Percentiles rank a stretch among this genome's conserved stretches.
Conservation (phyloP, 1,284 basidiomycete species). For the Mycena citricolor region DNA sequence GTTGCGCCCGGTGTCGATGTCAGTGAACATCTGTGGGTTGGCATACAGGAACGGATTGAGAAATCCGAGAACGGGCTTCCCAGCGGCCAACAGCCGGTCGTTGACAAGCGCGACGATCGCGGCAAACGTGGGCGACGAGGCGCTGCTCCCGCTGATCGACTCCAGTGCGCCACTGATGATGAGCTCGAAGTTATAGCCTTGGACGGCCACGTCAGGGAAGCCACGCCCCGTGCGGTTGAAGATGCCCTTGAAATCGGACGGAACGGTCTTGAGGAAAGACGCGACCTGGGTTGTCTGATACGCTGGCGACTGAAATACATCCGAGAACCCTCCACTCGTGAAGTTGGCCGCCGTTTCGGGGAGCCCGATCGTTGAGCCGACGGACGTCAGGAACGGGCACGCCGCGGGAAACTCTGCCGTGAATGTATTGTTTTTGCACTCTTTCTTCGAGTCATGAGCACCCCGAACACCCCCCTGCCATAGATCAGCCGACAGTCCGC, state of each 20-base stretch:
- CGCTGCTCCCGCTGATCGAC: no score
- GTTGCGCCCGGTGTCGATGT: conserved; percentile 50
- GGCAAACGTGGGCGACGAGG: conserved; percentile 59
- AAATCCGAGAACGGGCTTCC: conserved; percentile 54
- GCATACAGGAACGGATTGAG: conserved; percentile 61
- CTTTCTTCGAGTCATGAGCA: conserved; percentile 1
- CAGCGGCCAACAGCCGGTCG: conserved; percentile 51
- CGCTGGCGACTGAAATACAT: conserved; percentile 53
- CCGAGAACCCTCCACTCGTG: conserved; percentile 60
- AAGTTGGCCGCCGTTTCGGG: conserved; percentile 59
- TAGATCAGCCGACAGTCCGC: not conserved
- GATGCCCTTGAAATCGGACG: conserved; percentile 7
- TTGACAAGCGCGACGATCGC: conserved; percentile 58
- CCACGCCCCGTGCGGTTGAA: conserved; percentile 15
- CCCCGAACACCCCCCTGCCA: conserved; percentile 11
- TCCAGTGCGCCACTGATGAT: conserved; percentile 53
- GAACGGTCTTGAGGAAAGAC: conserved; percentile 4
- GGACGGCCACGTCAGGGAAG: conserved; percentile 16
- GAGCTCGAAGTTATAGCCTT: conserved; percentile 13
- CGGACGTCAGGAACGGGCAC: conserved; percentile 66
- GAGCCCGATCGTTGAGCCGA: conserved; percentile 51
- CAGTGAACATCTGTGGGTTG: conserved; percentile 50
- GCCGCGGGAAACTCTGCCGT: conserved; percentile 21
- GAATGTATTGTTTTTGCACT: conserved; percentile 9
- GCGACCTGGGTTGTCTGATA: conserved; percentile 43